A percentile compares a stretch with the other conserved stretches of the same genome.
phyloP scores from a whole-genome alignment of 2,329 filamentous ascomycete genomes.

The Botrytis galanthina region DNA sequence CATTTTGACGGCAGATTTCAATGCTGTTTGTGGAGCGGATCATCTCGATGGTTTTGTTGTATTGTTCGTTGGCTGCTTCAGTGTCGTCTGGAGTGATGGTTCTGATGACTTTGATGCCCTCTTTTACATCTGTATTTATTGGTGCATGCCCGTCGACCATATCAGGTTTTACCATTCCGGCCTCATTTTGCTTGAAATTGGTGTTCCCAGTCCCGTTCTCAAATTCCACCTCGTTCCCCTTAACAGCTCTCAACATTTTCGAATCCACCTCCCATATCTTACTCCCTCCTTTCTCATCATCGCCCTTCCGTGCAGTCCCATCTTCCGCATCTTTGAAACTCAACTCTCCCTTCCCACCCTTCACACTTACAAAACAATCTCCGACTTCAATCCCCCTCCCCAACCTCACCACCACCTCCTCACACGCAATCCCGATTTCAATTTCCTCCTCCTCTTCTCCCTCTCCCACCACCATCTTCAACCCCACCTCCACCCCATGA shows the following conservation, averaged over 20 bases:
- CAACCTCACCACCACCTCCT: conserved; percentile 48
- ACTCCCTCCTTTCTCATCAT: conserved; percentile 41
- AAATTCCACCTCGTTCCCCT: conserved; percentile 31
- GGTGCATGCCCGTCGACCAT: conserved; percentile 44
- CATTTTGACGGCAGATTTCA: conserved; percentile 38
- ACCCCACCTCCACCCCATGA: conserved; percentile 53
- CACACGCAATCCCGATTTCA: conserved; percentile 51
- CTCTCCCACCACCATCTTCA: conserved; percentile 49
- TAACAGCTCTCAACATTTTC: conserved; percentile 46
- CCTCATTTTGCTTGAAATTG: not conserved
- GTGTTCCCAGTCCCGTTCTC: conserved; percentile 8
- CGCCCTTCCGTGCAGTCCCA: not conserved
- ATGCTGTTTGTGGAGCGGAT: conserved; percentile 44
- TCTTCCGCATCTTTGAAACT: conserved; percentile 6
- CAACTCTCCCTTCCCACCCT: conserved; percentile 42
- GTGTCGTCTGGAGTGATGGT: conserved; percentile 44
- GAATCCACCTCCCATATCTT: conserved; percentile 46
- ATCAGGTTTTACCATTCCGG: conserved; percentile 26
- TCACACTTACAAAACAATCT: conserved; percentile 54
- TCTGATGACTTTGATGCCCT: conserved; percentile 42
- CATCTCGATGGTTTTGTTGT: conserved; percentile 43
- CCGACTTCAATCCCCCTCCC: conserved; percentile 51
- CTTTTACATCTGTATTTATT: conserved; percentile 39
- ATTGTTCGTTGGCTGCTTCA: conserved; percentile 44
- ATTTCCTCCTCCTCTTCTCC: conserved; percentile 52